Evolutionary conservation across 2,329 filamentous ascomycete genomes (phyloP).

Genomic region (Ophiosphaerella narmari): DNA sequence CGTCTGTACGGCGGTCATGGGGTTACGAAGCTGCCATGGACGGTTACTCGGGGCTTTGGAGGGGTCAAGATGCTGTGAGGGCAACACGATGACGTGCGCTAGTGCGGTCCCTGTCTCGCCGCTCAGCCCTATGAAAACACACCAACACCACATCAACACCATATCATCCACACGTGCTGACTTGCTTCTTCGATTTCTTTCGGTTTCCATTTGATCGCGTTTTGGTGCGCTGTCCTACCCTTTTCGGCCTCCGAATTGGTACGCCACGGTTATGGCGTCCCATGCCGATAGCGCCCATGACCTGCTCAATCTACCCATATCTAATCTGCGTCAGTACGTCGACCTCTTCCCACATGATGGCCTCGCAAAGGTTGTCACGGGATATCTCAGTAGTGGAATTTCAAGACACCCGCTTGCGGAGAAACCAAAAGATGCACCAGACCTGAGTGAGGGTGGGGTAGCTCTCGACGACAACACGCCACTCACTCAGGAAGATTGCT

Average conservation of each 20-base stretch:
- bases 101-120: slow-evolving; percentile 18
- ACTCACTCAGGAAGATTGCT: slow-evolving; percentile 75
- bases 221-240: not conserved
- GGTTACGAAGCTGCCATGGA: slow-evolving; percentile 30
- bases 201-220: not conserved
- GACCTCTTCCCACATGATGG: slow-evolving; percentile 83
- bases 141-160: slow-evolving; percentile 27
- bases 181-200: not conserved
- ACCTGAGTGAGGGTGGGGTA: slow-evolving; percentile 52
- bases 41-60: slow-evolving; percentile 11
- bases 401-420: slow-evolving; percentile 74
- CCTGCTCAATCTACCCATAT: slow-evolving; percentile 71
- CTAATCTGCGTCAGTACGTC: slow-evolving; percentile 79
- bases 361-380: slow-evolving; percentile 78
- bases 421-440: slow-evolving; percentile 40
- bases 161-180: slow-evolving; percentile 15
- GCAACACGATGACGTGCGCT: slow-evolving; percentile 32
- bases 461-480: slow-evolving; percentile 54
- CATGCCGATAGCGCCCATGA: slow-evolving; percentile 44
- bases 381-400: slow-evolving; percentile 79
- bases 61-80: slow-evolving; percentile 12
- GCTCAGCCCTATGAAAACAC: slow-evolving; percentile 33
- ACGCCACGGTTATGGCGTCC: slow-evolving; percentile 35
- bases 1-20: slow-evolving; percentile 14
- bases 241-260: not conserved